Evolutionary conservation across 306 rosid species (phyloP).

Genomic region (Castanospermum australe): DNA sequence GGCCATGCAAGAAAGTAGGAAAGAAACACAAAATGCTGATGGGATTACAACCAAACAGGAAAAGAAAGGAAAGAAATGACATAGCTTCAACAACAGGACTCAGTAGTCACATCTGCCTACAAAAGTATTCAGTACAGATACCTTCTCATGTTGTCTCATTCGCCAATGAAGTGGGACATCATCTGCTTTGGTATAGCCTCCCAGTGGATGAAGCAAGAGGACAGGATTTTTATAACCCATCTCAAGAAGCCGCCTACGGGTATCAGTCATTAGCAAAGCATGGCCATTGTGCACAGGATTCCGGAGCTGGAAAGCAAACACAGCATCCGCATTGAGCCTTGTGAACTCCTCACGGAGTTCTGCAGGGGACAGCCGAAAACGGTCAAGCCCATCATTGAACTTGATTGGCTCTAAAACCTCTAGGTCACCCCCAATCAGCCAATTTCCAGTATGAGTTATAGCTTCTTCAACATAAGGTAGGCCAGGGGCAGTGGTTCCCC

Average conservation of each 20-base stretch:
- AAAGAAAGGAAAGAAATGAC: neutral
- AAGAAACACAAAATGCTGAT: neutral
- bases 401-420: slow-evolving; percentile 87
- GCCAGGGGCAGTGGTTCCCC: slow-evolving; percentile 94
- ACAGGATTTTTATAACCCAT: slow-evolving; percentile 97
- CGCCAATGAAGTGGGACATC: slow-evolving; percentile 97
- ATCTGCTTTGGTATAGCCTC: slow-evolving; percentile 98
- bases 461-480: slow-evolving; percentile 90
- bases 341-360: slow-evolving; percentile 84
- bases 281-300: slow-evolving; percentile 99
- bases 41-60: neutral
- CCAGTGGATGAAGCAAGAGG: slow-evolving; percentile 94
- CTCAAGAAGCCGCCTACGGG: slow-evolving; percentile 89
- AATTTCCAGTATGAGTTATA: slow-evolving; percentile 77
- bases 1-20: neutral
- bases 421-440: slow-evolving; percentile 97
- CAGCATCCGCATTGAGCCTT: slow-evolving; percentile 89
- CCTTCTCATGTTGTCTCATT: slow-evolving; percentile 99
- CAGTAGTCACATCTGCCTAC: neutral
- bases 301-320: slow-evolving; percentile 93
- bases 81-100: neutral
- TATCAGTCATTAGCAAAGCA: slow-evolving; percentile 95
- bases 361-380: slow-evolving; percentile 83
- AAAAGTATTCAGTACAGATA: slow-evolving; percentile 16
- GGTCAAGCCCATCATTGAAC: slow-evolving; percentile 94